These are phyloP conservation scores for Heritiera fomes DNA, from an alignment of 345 rosid genomes.

Conservation along the genomic window DNA sequence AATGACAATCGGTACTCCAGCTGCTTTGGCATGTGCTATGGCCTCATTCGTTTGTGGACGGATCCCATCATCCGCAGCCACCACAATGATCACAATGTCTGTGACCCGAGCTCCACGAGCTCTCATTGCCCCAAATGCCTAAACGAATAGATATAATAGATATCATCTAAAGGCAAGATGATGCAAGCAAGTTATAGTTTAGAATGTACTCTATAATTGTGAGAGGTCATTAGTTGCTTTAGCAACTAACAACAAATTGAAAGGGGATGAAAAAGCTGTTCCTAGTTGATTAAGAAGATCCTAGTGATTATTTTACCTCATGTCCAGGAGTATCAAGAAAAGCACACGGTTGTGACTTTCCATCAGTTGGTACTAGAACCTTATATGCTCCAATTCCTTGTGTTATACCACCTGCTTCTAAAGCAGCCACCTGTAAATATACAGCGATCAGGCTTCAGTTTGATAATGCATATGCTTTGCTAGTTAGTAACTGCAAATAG, in stretches of 20 bases:
- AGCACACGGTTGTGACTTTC: slow-evolving; percentile 76
- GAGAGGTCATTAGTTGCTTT: not conserved
- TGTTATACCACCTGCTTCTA: slow-evolving; percentile 98
- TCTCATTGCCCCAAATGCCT: slow-evolving; percentile 99
- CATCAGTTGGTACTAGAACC: slow-evolving; percentile 81
- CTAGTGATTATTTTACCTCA: slow-evolving; percentile 54
- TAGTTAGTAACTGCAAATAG: slow-evolving; percentile 21
- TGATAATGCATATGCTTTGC: not conserved
- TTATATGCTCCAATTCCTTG: slow-evolving; percentile 98
- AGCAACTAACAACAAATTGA: slow-evolving; percentile 4
- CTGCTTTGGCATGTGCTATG: slow-evolving; percentile 95
- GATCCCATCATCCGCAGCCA: slow-evolving; percentile 99
- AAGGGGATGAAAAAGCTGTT: slow-evolving; percentile 8
- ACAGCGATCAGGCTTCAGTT: slow-evolving; percentile 28
- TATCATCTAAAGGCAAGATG: slow-evolving; percentile 32
- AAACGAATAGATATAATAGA: slow-evolving; percentile 41
- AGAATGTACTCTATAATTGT: slow-evolving; percentile 18
- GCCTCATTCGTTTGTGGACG: slow-evolving; percentile 99
- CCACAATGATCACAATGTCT: slow-evolving; percentile 91
- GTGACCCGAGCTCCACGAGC: slow-evolving; percentile 99
- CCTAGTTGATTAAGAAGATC: slow-evolving; percentile 6
- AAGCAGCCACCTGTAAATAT: slow-evolving; percentile 77
- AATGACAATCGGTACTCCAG: slow-evolving; percentile 89
- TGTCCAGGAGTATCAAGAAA: slow-evolving; percentile 99
- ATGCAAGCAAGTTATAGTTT: slow-evolving; percentile 16